A percentile compares a stretch with the other conserved stretches of the same genome.
These are phyloP conservation scores for Ceriops decandra DNA, from an alignment of 345 rosid species.

Conservation along the genomic window DNA sequence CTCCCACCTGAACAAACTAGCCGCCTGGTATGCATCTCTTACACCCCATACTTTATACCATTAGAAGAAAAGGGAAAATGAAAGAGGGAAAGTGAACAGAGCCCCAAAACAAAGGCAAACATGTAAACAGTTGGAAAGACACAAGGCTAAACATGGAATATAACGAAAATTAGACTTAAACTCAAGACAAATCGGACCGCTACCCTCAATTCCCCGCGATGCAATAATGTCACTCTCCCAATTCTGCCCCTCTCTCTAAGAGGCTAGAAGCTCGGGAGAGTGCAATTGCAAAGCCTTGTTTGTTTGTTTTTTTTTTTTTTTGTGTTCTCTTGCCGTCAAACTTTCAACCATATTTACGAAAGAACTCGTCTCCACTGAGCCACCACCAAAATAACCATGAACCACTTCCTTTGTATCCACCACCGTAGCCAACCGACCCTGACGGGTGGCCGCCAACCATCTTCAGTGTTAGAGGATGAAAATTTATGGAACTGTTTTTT, in stretches of 20 bases:
- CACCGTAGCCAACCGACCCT: conserved; percentile 8
- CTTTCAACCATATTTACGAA: conserved; percentile 36
- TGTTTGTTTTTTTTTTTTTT: not conserved
- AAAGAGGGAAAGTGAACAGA: not conserved
- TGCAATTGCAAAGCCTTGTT: conserved; percentile 61
- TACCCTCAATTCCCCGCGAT: conserved; percentile 92
- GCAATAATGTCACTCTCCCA: conserved; percentile 70
- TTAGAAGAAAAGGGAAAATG: not conserved
- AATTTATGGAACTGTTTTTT: not conserved
- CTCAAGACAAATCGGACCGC: conserved; percentile 64
- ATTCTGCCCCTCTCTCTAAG: conserved; percentile 35
- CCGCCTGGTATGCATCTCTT: conserved; percentile 69
- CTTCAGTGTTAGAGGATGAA: not conserved
- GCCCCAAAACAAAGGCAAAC: not conserved
- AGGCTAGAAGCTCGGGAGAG: conserved; percentile 64
- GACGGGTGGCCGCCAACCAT: conserved; percentile 12
- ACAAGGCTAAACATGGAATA: conserved; percentile 26
- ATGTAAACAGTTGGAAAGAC: conserved; percentile 11
- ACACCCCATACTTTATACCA: conserved; percentile 42
- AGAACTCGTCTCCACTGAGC: conserved; percentile 21
- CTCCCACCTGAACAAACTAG: not conserved
- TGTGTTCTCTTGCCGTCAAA: conserved; percentile 11
- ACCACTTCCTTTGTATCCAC: conserved; percentile 12
- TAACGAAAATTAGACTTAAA: conserved; percentile 3
- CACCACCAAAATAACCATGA: conserved; percentile 12